These are phyloP conservation scores for Phellopilus nigrolimitatus DNA, from an alignment of 1,284 basidiomycete genomes.

Conservation along the genomic window DNA sequence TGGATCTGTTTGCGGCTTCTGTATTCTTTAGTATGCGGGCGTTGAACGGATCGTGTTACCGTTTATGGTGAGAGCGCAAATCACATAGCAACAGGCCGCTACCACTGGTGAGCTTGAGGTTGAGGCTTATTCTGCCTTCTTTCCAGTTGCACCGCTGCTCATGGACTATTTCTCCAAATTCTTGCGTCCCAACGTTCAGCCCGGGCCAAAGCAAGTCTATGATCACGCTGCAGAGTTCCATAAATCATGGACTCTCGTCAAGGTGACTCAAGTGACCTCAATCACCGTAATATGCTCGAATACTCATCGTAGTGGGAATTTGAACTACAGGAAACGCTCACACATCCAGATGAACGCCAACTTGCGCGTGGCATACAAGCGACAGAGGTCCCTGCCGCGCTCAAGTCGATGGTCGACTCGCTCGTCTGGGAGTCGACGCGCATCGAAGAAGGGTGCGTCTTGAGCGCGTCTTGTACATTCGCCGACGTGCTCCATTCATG, in stretches of 20 bases:
- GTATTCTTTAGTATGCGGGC: no score
- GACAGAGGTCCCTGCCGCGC: slow-evolving; percentile 74
- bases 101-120: no score
- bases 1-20: no score
- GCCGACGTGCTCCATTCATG: not conserved
- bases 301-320: not conserved
- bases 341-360: slow-evolving; percentile 79
- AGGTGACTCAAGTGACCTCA: slow-evolving; percentile 39
- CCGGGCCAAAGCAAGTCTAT: slow-evolving; percentile 45
- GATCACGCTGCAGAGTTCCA: slow-evolving; percentile 71
- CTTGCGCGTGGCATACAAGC: slow-evolving; percentile 74
- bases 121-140: no score
- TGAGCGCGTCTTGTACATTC: slow-evolving; percentile 3
- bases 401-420: slow-evolving; percentile 83
- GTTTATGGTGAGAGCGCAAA: no score
- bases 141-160: no score
- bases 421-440: slow-evolving; percentile 83
- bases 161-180: slow-evolving; percentile 88
- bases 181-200: slow-evolving; percentile 48
- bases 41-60: no score
- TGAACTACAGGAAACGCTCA: slow-evolving; percentile 58
- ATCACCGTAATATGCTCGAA: not conserved
- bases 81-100: not conserved
- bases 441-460: slow-evolving; percentile 76
- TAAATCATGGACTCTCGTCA: slow-evolving; percentile 66